A percentile compares a stretch with the other conserved stretches of the same genome.
Evolutionary conservation across 2,329 filamentous ascomycete species (phyloP).

Genomic region (Aspergillus proliferans): DNA sequence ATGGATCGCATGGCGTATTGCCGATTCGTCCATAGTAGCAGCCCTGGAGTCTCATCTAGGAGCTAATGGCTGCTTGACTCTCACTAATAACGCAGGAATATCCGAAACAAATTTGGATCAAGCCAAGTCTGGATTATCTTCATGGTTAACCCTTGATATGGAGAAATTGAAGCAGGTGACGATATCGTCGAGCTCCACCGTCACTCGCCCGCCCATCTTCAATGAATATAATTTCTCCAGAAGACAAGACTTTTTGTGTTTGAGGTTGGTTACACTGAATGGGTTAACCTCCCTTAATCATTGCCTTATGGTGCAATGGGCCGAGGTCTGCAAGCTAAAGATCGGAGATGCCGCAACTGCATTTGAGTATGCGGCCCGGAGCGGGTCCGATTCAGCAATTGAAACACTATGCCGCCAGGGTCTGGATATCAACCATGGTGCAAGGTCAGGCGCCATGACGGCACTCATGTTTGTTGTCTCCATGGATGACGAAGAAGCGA

Average conservation of each 20-base stretch:
- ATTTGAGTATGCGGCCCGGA: slow-evolving; percentile 8
- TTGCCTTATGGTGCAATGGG: slow-evolving; percentile 14
- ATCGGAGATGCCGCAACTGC: slow-evolving; percentile 1
- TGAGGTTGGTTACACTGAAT: slow-evolving; percentile 11
- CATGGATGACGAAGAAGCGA: background rate
- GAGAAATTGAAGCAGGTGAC: too few species aligned
- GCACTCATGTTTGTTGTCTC: too few species aligned
- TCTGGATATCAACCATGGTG: slow-evolving; percentile 11
- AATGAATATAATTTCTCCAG: background rate
- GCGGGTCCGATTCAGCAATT: slow-evolving; percentile 8
- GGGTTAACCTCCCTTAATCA: slow-evolving; percentile 8
- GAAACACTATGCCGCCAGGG: slow-evolving; percentile 10
- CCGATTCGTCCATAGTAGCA: background rate
- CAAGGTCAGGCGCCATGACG: background rate
- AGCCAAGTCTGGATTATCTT: too few species aligned
- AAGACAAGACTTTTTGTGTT: background rate
- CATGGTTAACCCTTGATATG: too few species aligned
- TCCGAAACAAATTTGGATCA: too few species aligned
- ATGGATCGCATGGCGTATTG: slow-evolving; percentile 20
- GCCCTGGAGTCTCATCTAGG: too few species aligned
- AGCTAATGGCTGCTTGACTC: too few species aligned
- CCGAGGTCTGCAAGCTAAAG: slow-evolving; percentile 4
- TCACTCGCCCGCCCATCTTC: too few species aligned
- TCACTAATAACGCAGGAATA: too few species aligned
- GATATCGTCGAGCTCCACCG: too few species aligned